Percentiles rank a stretch among this genome's conserved stretches.
Conservation (phyloP, 208 protist species). For the Angomonas deanei region DNA sequence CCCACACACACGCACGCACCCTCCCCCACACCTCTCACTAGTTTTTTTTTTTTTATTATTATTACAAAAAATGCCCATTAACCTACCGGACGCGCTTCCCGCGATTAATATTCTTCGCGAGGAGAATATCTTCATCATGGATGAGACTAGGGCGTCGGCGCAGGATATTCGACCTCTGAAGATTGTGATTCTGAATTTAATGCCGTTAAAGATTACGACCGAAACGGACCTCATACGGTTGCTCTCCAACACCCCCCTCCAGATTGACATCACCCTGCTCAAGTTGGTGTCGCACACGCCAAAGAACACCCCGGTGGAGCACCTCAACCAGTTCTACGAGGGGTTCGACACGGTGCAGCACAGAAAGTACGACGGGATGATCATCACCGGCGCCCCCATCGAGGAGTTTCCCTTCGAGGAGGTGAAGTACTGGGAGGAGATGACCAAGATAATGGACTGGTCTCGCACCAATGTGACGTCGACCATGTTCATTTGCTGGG, state of each 20-base stretch:
- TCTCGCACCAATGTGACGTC: slow-evolving; percentile 1
- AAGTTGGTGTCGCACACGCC: slow-evolving; percentile 3
- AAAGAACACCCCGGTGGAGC: slow-evolving; percentile 6
- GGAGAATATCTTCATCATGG: slow-evolving; percentile 11
- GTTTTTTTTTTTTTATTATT: too few species aligned
- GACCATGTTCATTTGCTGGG: slow-evolving; percentile 15
- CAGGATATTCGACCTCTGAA: slow-evolving; percentile 8
- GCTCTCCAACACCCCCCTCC: slow-evolving; percentile 8
- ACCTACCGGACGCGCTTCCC: not conserved
- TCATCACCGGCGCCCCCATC: slow-evolving; percentile 11
- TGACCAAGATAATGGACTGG: slow-evolving; percentile 5
- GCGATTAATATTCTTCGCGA: slow-evolving; percentile 1
- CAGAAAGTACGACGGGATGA: slow-evolving; percentile 8
- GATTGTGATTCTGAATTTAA: slow-evolving; percentile 5
- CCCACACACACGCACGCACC: too few species aligned
- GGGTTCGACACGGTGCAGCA: slow-evolving; percentile 1
- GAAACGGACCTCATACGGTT: slow-evolving; percentile 7
- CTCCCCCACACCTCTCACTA: too few species aligned
- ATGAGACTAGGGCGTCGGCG: not conserved
- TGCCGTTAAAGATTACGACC: slow-evolving; percentile 3
- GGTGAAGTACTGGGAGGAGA: slow-evolving; percentile 5
- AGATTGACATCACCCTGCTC: slow-evolving; percentile 8
- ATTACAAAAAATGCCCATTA: too few species aligned
- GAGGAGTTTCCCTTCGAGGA: slow-evolving; percentile 10
- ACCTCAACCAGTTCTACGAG: slow-evolving; percentile 9